phyloP scores from a whole-genome alignment of 176 grass and related monocot genomes.

The maize (Zea mays) region Zm-B73-REFERENCE-NAM-5.0 NC_050103.1:4902001-4902500 shows the following conservation, averaged over 20 bases:
- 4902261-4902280: background rate
- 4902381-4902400: background rate
- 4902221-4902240: background rate
- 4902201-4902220: background rate
- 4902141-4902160: background rate
- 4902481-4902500: too few relatives aligned
- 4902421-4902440: slow-evolving; percentile 6
- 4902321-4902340: background rate
- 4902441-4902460: background rate
- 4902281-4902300: background rate
- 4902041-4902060: background rate
- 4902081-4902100: too few relatives aligned
- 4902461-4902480: background rate
- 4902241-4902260: background rate
- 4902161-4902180: background rate
- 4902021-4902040: background rate
- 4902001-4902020: background rate
- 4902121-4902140: background rate
- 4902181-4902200: background rate
- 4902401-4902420: slow-evolving; percentile 22
- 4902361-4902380: background rate
- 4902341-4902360: background rate
- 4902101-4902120: too few relatives aligned
- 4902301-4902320: background rate
- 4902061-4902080: too few relatives aligned